Evolutionary conservation across 139 green algal species (phyloP), one percentile per base, ranked within the genome.

Genomic region (Micractinium conductrix): DNA sequence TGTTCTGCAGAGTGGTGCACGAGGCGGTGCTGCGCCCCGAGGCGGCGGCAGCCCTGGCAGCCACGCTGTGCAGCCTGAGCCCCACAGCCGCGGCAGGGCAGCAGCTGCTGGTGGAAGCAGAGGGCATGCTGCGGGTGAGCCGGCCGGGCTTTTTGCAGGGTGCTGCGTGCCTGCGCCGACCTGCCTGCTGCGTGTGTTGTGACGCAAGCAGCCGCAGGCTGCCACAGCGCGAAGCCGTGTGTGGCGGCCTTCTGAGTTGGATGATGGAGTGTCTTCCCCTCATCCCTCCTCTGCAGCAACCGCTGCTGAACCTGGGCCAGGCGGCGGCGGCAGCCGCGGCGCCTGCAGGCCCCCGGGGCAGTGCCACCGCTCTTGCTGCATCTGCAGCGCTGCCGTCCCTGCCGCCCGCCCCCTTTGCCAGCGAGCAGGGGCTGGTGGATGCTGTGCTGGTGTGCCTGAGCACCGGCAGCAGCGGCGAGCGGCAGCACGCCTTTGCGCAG

Each of bases 401-500:
- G 37, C 2, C 26, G 7, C 12, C 63, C 60, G 7, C 21, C 53
- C 21, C 75, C 88, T 92, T 88, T 72, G 71, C 65, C 5, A 70
- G 87, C 26, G 88, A 91, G 53, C 24, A 81, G 3, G 88, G 79
- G 0, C 24, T 92, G 28, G 84, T 84, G 0, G 76, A 91, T 8
- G 53, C 89, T 0, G 81, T 80, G 0, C 78, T 93, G 35, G 67
- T 83, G 7, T 84, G 87, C n/a, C 88, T 93, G 16, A 82, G 76
- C 76, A 84, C 81, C 17, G 79, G 84, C 44, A 86, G 80, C 40
- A 72, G 67, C 40, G 55, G 35, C 4, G 62, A 65, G 24, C 80
- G 84, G 37, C 90, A 92, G 76, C 86, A 87, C 9, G 81, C 88
- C 45, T 92, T 93, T 75, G 85, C 86, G 1, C 78, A 85, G 53